Conservation (phyloP, 805 yeast genomes). For the Myxozyma vanderwaltii region DNA sequence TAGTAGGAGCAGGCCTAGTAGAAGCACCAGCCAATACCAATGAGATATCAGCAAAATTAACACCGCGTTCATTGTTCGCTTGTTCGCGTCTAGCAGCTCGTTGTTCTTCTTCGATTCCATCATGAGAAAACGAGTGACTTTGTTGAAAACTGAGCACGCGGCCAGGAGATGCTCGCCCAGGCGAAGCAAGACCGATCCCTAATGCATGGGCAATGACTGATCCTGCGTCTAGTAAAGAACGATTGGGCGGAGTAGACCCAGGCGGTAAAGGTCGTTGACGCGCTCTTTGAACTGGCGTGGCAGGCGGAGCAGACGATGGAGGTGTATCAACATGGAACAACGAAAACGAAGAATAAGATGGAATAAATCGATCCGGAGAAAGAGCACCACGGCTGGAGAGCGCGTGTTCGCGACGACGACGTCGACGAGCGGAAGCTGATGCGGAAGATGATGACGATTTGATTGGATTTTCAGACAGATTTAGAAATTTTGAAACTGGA, state of each 20-base stretch:
- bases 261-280: slow-evolving; percentile 6
- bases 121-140: slow-evolving; percentile 1
- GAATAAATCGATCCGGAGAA: slow-evolving; percentile 33
- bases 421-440: neutral
- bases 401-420: slow-evolving; percentile 14
- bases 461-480: neutral
- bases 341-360: slow-evolving; percentile 25
- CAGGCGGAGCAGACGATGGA: slow-evolving; percentile 10
- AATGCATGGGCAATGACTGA: slow-evolving; percentile 11
- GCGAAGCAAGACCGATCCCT: neutral
- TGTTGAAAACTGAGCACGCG: slow-evolving; percentile 4
- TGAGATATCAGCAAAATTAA: slow-evolving; percentile 9
- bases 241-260: neutral
- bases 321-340: slow-evolving; percentile 28
- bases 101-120: slow-evolving; percentile 3
- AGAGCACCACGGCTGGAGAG: slow-evolving; percentile 22
- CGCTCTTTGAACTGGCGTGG: neutral
- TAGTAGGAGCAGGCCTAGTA: slow-evolving; percentile 9
- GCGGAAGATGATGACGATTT: neutral
- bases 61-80: slow-evolving; percentile 2
- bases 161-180: neutral
- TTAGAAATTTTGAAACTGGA: neutral
- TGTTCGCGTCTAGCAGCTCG: neutral
- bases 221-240: neutral
- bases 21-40: slow-evolving; percentile 20